Percentiles rank a stretch among this genome's conserved stretches.
Conservation (phyloP, 768 basidiomycete species). For the Lactarius hengduanensis region DNA sequence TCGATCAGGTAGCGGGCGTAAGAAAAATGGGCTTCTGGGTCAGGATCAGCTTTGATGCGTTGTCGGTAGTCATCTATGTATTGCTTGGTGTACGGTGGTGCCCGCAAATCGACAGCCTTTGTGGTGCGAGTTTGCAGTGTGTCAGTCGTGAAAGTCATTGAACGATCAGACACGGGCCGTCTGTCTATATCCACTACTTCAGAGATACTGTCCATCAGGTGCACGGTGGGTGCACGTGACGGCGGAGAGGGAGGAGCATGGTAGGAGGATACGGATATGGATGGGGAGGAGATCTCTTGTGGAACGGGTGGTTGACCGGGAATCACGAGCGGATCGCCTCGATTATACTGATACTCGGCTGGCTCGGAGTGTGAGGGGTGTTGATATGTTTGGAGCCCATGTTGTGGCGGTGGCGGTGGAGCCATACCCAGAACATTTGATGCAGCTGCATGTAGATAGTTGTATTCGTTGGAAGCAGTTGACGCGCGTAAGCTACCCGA, state of each 20-base stretch:
- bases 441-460: slow-evolving; percentile 69
- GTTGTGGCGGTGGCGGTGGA: slow-evolving; percentile 53
- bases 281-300: slow-evolving; percentile 5
- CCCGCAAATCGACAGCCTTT: slow-evolving; percentile 78
- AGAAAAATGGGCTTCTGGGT: slow-evolving; percentile 95
- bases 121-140: slow-evolving; percentile 60
- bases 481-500: not conserved
- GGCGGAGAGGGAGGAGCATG: slow-evolving; percentile 5
- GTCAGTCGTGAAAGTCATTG: slow-evolving; percentile 57
- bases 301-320: slow-evolving; percentile 27
- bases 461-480: slow-evolving; percentile 41
- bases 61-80: slow-evolving; percentile 98
- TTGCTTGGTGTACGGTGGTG: slow-evolving; percentile 90
- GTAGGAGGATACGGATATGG: slow-evolving; percentile 8
- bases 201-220: slow-evolving; percentile 26
- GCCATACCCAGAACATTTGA: slow-evolving; percentile 80
- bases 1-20: slow-evolving; percentile 99
- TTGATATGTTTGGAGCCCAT: slow-evolving; percentile 20
- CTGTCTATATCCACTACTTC: slow-evolving; percentile 53
- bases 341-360: slow-evolving; percentile 21
- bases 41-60: slow-evolving; percentile 95
- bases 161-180: slow-evolving; percentile 55
- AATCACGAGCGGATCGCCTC: slow-evolving; percentile 3
- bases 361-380: slow-evolving; percentile 23
- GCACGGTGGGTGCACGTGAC: slow-evolving; percentile 29